phyloP scores from a whole-genome alignment of 139 green algal genomes.

The Coelastrella sp. region DNA sequence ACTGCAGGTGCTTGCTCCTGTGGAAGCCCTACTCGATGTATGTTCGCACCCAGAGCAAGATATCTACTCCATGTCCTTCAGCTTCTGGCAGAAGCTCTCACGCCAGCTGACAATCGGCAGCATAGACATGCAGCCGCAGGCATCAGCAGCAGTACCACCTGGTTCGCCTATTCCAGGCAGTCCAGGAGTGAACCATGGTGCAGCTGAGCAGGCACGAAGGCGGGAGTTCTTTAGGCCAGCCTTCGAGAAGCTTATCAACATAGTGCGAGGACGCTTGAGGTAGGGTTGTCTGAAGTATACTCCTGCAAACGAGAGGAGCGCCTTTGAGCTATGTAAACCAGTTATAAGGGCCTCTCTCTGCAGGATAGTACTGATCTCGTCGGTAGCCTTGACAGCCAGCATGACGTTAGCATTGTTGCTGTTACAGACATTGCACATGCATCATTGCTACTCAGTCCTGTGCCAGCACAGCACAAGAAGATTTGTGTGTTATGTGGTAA shows the following conservation, averaged over 20 bases:
- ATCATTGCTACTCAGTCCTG: too few relatives aligned
- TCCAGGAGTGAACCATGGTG: not conserved
- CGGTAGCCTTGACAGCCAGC: too few relatives aligned
- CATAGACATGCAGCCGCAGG: not conserved
- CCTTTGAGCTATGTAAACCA: too few relatives aligned
- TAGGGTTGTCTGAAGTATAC: constrained; percentile 11
- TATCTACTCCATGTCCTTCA: constrained; percentile 88
- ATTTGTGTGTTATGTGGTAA: not conserved
- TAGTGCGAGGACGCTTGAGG: constrained; percentile 71
- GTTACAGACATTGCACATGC: too few relatives aligned
- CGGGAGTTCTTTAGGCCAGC: constrained; percentile 76
- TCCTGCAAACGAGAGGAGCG: too few relatives aligned
- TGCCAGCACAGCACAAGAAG: not conserved
- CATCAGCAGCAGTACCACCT: constrained; percentile 39
- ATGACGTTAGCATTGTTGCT: too few relatives aligned
- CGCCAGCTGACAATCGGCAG: constrained; percentile 22
- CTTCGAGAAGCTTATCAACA: constrained; percentile 78
- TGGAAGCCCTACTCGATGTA: constrained; percentile 92
- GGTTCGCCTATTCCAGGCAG: not conserved
- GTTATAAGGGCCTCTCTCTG: too few relatives aligned
- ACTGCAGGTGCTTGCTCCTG: constrained; percentile 62
- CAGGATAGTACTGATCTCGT: too few relatives aligned
- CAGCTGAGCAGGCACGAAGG: constrained; percentile 59
- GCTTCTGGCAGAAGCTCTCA: constrained; percentile 91
- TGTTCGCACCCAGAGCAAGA: constrained; percentile 79